phyloP scores from a whole-genome alignment of 371 early-diverging fungal genomes.

The Syncephalastrum monosporum region DNA sequence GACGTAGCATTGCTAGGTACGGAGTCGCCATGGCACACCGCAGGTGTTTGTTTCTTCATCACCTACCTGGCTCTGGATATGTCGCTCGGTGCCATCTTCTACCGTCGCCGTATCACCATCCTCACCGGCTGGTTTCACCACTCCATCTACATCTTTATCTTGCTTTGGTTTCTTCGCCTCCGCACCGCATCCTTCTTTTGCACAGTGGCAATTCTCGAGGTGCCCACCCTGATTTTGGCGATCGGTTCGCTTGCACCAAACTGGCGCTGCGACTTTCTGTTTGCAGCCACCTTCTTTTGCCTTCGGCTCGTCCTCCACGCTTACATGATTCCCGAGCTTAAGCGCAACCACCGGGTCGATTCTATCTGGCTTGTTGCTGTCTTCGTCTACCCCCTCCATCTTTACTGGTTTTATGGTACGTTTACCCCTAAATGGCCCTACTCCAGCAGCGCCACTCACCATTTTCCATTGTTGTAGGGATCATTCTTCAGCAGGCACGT shows the following conservation, averaged over 20 bases:
- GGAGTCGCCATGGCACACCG: conserved; percentile 17
- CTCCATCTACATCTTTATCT: conserved; percentile 33
- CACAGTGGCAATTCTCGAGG: conserved; percentile 37
- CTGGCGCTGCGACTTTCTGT: conserved; percentile 39
- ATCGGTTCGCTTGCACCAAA: conserved; percentile 32
- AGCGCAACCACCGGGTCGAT: conserved; percentile 13
- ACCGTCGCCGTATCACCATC: conserved; percentile 43
- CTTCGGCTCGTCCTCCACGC: conserved; percentile 44
- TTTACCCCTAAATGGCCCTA: conserved; percentile 1
- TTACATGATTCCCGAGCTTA: conserved; percentile 24
- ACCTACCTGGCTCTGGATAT: conserved; percentile 50
- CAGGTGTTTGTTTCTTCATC: conserved; percentile 33
- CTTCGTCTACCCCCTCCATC: conserved; percentile 38
- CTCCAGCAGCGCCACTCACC: neutral
- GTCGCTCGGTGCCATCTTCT: conserved; percentile 40
- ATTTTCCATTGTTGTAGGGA: conserved; percentile 4
- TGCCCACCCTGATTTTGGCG: conserved; percentile 40
- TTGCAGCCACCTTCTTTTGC: conserved; percentile 36
- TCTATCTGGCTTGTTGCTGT: conserved; percentile 12
- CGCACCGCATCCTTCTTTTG: conserved; percentile 28
- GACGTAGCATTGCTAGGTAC: conserved; percentile 18
- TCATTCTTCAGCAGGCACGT: conserved; percentile 11
- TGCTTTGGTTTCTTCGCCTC: conserved; percentile 28
- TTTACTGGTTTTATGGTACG: conserved; percentile 50
- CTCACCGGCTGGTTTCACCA: conserved; percentile 62